Conservation (phyloP, 2,329 filamentous ascomycete genomes). For the Cordyceps pruinosa region DNA sequence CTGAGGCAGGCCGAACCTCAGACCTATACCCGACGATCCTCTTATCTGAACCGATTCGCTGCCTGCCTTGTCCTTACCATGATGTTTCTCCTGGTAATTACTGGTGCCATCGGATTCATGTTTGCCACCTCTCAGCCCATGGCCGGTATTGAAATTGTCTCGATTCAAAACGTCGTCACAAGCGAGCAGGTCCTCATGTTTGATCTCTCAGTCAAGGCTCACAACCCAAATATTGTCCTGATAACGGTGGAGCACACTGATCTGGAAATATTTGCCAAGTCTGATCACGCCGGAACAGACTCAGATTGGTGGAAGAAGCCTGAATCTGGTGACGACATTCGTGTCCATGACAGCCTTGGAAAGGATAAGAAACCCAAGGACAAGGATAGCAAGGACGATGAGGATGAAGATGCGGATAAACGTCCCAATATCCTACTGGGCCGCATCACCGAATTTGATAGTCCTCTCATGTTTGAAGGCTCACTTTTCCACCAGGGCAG, state of each 20-base stretch:
- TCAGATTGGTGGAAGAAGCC: conserved; percentile 50
- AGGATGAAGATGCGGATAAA: conserved; percentile 50
- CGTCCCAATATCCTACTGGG: conserved; percentile 84
- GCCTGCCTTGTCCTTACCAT: conserved; percentile 79
- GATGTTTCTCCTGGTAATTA: conserved; percentile 72
- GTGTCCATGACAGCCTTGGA: conserved; percentile 15
- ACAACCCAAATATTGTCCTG: conserved; percentile 89
- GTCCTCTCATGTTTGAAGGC: conserved; percentile 79
- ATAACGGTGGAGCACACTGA: conserved; percentile 83
- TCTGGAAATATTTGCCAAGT: conserved; percentile 90
- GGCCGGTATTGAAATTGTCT: conserved; percentile 66
- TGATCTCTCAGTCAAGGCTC: conserved; percentile 77
- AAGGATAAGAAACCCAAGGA: conserved; percentile 23
- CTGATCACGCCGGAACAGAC: conserved; percentile 72
- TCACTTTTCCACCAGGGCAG: conserved; percentile 72
- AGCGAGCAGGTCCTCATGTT: conserved; percentile 95
- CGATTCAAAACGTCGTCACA: conserved; percentile 83
- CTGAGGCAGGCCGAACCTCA: conserved; percentile 68
- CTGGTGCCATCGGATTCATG: conserved; percentile 82
- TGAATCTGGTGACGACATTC: neutral
- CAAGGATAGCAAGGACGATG: conserved; percentile 32
- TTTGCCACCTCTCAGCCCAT: conserved; percentile 88
- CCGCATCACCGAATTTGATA: conserved; percentile 79
- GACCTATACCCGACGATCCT: conserved; percentile 54
- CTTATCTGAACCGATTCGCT: conserved; percentile 68